phyloP scores from a whole-genome alignment of 345 rosid genomes.

The Noccaea caerulescens region DNA sequence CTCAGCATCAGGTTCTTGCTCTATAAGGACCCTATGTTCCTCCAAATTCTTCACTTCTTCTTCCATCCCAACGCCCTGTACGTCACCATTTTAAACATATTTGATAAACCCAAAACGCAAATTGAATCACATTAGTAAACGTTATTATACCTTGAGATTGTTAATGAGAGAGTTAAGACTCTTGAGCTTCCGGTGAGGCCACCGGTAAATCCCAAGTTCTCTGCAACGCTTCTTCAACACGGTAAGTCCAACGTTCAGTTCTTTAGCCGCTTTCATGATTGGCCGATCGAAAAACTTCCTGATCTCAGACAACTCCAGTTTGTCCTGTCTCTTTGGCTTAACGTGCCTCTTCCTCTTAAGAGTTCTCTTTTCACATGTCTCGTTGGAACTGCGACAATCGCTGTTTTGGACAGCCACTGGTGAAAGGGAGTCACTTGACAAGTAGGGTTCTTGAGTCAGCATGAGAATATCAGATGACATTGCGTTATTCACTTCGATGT shows the following conservation, averaged over 20 bases:
- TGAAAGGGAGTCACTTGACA: not conserved
- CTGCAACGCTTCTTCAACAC: conserved; percentile 79
- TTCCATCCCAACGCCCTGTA: conserved; percentile 56
- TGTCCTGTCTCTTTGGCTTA: conserved; percentile 35
- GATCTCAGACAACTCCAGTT: conserved; percentile 53
- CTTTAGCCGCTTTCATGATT: conserved; percentile 67
- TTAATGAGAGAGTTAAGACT: conserved; percentile 66
- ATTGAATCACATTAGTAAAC: not conserved
- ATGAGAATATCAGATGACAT: conserved; percentile 20
- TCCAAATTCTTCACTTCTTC: conserved; percentile 53
- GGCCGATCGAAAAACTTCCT: conserved; percentile 63
- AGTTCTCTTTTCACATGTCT: not conserved
- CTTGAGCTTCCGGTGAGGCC: conserved; percentile 84
- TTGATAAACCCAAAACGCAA: not conserved
- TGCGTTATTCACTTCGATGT: conserved; percentile 20
- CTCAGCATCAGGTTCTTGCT: conserved; percentile 52
- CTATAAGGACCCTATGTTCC: conserved; percentile 53
- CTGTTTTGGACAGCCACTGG: conserved; percentile 17
- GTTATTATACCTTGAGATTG: conserved; percentile 61
- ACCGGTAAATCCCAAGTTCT: conserved; percentile 68
- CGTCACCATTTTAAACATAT: not conserved
- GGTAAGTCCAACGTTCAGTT: conserved; percentile 69
- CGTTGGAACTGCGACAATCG: not conserved
- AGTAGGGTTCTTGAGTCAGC: conserved; percentile 38
- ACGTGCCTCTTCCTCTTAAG: conserved; percentile 22